A percentile compares a stretch with the other conserved stretches of the same genome.
Evolutionary conservation across 805 yeast genomes (phyloP).

Genomic region (Zygosaccharomyces bisporus): DNA sequence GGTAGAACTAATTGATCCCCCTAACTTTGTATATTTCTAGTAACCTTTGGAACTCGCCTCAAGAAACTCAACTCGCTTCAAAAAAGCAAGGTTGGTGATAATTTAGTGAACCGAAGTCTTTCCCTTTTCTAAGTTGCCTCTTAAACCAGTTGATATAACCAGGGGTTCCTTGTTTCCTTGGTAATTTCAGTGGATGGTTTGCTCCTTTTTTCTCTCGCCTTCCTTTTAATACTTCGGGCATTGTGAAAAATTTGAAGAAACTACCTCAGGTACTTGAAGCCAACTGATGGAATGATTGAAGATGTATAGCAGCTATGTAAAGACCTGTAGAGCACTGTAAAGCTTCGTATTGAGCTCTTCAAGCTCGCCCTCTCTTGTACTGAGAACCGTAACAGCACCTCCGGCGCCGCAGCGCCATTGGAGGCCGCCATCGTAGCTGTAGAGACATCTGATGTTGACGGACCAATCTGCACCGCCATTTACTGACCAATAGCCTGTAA

Average conservation of each 20-base stretch:
- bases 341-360: constrained; percentile 84
- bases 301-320: constrained; percentile 29
- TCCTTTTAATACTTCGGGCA: constrained; percentile 5
- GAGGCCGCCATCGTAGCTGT: constrained; percentile 48
- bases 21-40: not conserved
- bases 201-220: constrained; percentile 15
- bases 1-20: not conserved
- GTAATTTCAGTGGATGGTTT: not conserved
- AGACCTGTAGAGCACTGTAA: constrained; percentile 74
- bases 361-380: constrained; percentile 82
- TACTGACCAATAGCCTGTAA: constrained; percentile 91
- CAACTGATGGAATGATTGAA: not conserved
- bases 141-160: not conserved
- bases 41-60: not conserved
- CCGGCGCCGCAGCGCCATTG: constrained; percentile 95
- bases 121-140: not conserved
- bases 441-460: constrained; percentile 84
- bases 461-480: constrained; percentile 93
- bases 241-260: constrained; percentile 7
- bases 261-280: not conserved
- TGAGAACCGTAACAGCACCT: constrained; percentile 91
- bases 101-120: not conserved
- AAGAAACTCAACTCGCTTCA: not conserved
- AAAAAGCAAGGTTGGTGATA: not conserved
- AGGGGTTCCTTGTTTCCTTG: constrained; percentile 5